Evolutionary conservation across 1,284 basidiomycete genomes (phyloP).

Genomic region (Rhizoctonia solani): DNA sequence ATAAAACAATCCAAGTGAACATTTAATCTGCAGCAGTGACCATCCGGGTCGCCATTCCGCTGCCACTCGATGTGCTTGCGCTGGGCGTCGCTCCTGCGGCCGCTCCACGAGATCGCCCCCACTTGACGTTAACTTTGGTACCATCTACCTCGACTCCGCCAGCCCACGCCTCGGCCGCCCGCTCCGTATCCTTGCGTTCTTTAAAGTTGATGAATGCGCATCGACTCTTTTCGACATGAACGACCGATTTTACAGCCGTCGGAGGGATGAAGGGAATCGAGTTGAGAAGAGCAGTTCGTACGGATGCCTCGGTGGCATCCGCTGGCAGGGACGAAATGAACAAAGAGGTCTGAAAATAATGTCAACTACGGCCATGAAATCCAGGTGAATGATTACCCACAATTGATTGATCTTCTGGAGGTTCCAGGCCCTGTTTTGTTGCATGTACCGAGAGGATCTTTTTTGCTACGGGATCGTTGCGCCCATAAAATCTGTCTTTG

Average conservation of each 20-base stretch:
- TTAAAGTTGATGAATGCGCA: slow-evolving; percentile 97
- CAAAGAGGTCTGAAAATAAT: slow-evolving; percentile 72
- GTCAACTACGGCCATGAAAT: background rate
- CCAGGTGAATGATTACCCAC: slow-evolving; percentile 55
- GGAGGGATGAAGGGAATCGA: slow-evolving; percentile 73
- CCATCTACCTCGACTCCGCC: slow-evolving; percentile 85
- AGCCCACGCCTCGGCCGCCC: slow-evolving; percentile 83
- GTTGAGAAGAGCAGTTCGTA: slow-evolving; percentile 75
- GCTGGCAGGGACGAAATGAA: slow-evolving; percentile 86
- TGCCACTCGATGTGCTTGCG: slow-evolving; percentile 1
- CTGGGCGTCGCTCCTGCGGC: slow-evolving; percentile 13
- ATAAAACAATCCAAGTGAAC: slow-evolving; percentile 24
- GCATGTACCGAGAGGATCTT: slow-evolving; percentile 82
- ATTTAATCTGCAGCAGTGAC: background rate
- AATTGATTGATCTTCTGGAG: slow-evolving; percentile 85
- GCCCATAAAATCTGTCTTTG: slow-evolving; percentile 88
- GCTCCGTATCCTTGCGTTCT: slow-evolving; percentile 78
- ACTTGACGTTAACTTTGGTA: slow-evolving; percentile 76
- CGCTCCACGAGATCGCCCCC: slow-evolving; percentile 63
- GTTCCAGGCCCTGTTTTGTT: slow-evolving; percentile 76
- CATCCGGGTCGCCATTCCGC: background rate
- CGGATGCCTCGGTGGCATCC: slow-evolving; percentile 70
- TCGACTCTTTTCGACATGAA: slow-evolving; percentile 83
- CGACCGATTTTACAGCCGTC: slow-evolving; percentile 76
- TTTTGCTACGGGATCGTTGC: slow-evolving; percentile 86